These are phyloP conservation scores for Anisodus acutangulus DNA, from an alignment of 257 asterid species.

Conservation along the genomic window DNA sequence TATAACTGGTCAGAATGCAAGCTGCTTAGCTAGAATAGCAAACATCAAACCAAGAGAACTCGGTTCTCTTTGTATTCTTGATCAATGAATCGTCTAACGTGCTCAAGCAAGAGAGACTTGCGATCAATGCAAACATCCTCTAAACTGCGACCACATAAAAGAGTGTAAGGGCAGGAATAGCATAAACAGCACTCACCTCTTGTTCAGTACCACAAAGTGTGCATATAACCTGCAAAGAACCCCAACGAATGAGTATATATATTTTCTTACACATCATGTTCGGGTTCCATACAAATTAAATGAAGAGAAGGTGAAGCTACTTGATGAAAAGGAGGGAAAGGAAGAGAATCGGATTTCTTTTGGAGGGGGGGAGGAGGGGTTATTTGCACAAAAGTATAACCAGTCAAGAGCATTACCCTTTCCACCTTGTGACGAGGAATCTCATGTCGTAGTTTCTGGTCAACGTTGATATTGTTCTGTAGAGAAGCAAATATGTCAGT, in stretches of 20 bases:
- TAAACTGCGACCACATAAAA: background rate
- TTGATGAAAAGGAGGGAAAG: background rate
- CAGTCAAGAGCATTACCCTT: conserved; percentile 46
- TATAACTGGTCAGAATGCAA: conserved; percentile 17
- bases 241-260: background rate
- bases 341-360: background rate
- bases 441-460: conserved; percentile 74
- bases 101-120: background rate
- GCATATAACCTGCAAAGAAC: conserved; percentile 67
- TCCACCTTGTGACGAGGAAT: conserved; percentile 75
- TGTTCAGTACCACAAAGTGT: conserved; percentile 86
- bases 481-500: background rate
- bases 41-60: background rate
- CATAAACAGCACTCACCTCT: conserved; percentile 57
- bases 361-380: background rate
- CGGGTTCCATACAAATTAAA: background rate
- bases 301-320: conserved; percentile 21
- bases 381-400: background rate
- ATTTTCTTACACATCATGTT: background rate
- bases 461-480: conserved; percentile 66
- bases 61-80: background rate
- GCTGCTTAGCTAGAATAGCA: conserved; percentile 12
- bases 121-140: background rate
- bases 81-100: background rate
- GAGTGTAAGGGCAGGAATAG: background rate